phyloP scores from a whole-genome alignment of 495 filamentous ascomycete species.

The Baudoinia panamericana region DNA sequence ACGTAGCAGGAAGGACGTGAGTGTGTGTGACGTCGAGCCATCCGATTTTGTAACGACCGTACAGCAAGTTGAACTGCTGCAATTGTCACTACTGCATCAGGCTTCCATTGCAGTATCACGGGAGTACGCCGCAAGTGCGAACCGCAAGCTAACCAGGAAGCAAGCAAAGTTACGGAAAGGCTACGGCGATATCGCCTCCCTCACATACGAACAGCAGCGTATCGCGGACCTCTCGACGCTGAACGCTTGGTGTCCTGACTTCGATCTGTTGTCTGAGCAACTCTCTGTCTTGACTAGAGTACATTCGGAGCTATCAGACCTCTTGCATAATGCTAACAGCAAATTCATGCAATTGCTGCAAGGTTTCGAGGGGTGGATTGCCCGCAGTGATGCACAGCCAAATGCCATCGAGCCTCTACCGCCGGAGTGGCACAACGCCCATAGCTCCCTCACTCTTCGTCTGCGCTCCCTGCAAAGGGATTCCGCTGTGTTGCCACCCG shows the following conservation, averaged over 20 bases:
- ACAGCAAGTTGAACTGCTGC: conserved; percentile 17
- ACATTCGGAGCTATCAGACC: conserved; percentile 7
- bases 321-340: conserved; percentile 6
- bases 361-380: conserved; percentile 20
- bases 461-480: conserved; percentile 17
- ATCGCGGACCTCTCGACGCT: conserved; percentile 4
- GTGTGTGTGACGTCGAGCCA: too few species aligned
- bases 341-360: too few species aligned
- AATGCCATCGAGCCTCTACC: conserved; percentile 10
- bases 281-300: conserved; percentile 15
- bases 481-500: too few species aligned
- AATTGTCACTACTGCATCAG: conserved; percentile 18
- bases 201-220: conserved; percentile 8
- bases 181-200: conserved; percentile 5
- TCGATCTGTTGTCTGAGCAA: conserved; percentile 11
- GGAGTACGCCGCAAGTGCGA: conserved; percentile 14
- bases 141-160: conserved; percentile 13
- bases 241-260: conserved; percentile 12
- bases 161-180: conserved; percentile 12
- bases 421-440: conserved; percentile 12
- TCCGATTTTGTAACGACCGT: too few species aligned
- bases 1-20: too few species aligned
- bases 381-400: neutral
- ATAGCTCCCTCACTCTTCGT: conserved; percentile 14
- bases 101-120: conserved; percentile 1